Conservation (phyloP, 225 moss, liverwort and hornwort genomes). For the Physcomitrium patens region DNA sequence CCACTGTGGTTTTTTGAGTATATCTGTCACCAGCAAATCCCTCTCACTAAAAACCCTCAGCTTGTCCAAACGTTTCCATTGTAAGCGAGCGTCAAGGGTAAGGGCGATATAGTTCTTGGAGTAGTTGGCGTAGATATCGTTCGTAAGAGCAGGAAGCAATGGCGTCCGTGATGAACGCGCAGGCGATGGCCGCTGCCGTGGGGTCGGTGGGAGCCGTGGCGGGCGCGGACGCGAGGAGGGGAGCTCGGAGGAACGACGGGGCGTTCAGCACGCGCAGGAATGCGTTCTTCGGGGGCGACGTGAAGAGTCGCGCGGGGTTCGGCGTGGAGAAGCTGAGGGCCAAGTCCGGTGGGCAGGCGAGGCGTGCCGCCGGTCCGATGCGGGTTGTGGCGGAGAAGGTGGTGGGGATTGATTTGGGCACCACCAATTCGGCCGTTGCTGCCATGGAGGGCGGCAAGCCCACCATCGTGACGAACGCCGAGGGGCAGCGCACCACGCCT, state of each 20-base stretch:
- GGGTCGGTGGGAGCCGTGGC: constrained; percentile 26
- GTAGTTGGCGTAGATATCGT: too few species aligned
- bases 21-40: too few species aligned
- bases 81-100: too few species aligned
- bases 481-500: constrained; percentile 88
- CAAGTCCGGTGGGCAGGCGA: constrained; percentile 44
- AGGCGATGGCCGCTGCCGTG: constrained; percentile 29
- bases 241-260: constrained; percentile 23
- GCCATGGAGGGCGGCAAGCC: constrained; percentile 99
- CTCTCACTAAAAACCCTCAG: too few species aligned
- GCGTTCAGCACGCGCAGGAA: constrained; percentile 53
- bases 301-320: constrained; percentile 65
- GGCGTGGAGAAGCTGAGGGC: constrained; percentile 71
- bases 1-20: too few species aligned
- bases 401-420: constrained; percentile 94
- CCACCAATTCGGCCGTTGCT: constrained; percentile 95
- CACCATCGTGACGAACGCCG: constrained; percentile 93
- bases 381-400: constrained; percentile 97
- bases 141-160: not conserved
- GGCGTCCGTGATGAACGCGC: constrained; percentile 47
- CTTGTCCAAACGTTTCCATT: too few species aligned
- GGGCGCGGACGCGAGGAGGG: constrained; percentile 25
- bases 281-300: constrained; percentile 76
- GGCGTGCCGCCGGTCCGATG: constrained; percentile 62
- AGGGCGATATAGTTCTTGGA: too few species aligned